These are phyloP conservation scores for Wickerhamiella domercqiae DNA, from an alignment of 805 yeast genomes.

Conservation along the genomic window DNA sequence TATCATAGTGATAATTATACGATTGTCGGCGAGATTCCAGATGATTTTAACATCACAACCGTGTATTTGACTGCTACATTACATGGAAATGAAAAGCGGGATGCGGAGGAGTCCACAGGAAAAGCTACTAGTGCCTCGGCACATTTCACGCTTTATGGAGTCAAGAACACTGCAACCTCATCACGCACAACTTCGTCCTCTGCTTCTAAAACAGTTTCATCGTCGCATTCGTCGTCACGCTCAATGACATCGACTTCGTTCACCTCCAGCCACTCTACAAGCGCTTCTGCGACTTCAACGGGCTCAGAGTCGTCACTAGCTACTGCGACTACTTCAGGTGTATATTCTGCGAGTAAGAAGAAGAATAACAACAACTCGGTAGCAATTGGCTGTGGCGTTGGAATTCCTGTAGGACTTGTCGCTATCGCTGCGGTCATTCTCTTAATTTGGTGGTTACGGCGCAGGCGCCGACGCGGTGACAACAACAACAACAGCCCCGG, in stretches of 20 bases:
- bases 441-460: conserved; percentile 41
- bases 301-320: conserved; percentile 25
- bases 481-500: conserved; percentile 15
- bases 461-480: conserved; percentile 25
- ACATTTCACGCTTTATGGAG: conserved; percentile 13
- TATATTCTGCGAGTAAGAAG: conserved; percentile 18
- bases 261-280: conserved; percentile 17
- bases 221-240: conserved; percentile 16
- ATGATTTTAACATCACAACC: conserved; percentile 27
- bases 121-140: conserved; percentile 10
- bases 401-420: conserved; percentile 47
- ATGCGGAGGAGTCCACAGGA: too few species aligned
- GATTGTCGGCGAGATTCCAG: conserved; percentile 50
- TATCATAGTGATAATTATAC: conserved; percentile 49
- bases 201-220: conserved; percentile 17
- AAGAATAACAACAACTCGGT: conserved; percentile 32
- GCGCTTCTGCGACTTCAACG: conserved; percentile 20
- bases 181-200: conserved; percentile 21
- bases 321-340: conserved; percentile 21
- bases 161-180: conserved; percentile 14
- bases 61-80: conserved; percentile 40
- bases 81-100: conserved; percentile 7
- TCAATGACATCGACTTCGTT: conserved; percentile 20
- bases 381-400: conserved; percentile 89
- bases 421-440: conserved; percentile 32